Evolutionary conservation across 176 grass and related monocot genomes (phyloP).

Genomic region (Alloteropsis semialata): DNA sequence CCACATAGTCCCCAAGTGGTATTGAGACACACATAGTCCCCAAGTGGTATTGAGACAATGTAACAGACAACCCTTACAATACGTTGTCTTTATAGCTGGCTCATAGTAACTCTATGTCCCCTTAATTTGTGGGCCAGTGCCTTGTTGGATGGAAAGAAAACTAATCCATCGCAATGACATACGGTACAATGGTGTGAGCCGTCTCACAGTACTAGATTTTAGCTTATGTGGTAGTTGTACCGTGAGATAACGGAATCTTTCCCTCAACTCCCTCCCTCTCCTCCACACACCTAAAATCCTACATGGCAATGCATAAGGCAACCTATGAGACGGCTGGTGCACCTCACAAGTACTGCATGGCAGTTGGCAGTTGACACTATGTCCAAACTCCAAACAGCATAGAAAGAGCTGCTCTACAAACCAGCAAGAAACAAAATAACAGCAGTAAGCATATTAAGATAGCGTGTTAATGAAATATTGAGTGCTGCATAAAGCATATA

Average conservation of each 20-base stretch:
- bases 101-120: neutral
- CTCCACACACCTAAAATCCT: neutral
- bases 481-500: conserved; percentile 5
- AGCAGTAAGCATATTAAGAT: neutral
- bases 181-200: neutral
- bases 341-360: neutral
- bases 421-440: conserved; percentile 13
- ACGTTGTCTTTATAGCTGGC: neutral
- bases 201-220: neutral
- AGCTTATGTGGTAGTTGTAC: neutral
- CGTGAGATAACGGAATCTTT: neutral
- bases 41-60: neutral
- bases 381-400: conserved; percentile 4
- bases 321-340: neutral
- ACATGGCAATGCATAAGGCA: neutral
- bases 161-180: neutral
- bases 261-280: neutral
- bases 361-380: conserved; percentile 2
- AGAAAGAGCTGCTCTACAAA: neutral
- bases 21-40: neutral
- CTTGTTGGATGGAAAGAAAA: neutral
- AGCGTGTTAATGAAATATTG: neutral
- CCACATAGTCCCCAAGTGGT: neutral
- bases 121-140: neutral
- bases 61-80: neutral